Conservation (phyloP, 768 basidiomycete species). For the Bullera alba region DNA sequence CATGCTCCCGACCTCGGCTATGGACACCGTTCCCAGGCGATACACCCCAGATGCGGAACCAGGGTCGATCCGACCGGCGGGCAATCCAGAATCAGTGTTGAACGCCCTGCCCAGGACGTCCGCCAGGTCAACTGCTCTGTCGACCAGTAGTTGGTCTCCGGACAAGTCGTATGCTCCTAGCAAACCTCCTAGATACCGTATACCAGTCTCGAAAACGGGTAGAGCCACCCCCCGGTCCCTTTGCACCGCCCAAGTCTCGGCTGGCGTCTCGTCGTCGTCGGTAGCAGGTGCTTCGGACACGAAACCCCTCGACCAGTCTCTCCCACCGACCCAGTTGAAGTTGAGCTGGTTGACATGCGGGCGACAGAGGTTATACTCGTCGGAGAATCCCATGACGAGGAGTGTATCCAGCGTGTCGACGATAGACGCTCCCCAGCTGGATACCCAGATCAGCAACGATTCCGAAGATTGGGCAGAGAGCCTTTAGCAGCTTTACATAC, state of each 20-base stretch:
- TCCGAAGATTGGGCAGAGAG: neutral
- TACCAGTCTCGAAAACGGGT: conserved; percentile 48
- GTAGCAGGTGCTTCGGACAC: conserved; percentile 1
- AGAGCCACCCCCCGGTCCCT: conserved; percentile 21
- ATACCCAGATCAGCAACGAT: neutral
- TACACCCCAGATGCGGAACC: conserved; percentile 23
- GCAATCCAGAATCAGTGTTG: conserved; percentile 44
- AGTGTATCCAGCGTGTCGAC: conserved; percentile 44
- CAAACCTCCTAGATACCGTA: conserved; percentile 49
- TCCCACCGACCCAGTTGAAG: conserved; percentile 37
- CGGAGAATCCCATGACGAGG: conserved; percentile 39
- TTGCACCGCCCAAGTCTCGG: conserved; percentile 7
- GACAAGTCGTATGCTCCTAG: conserved; percentile 48
- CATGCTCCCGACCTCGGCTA: conserved; percentile 47
- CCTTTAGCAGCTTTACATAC: conserved; percentile 10
- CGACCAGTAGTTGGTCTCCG: conserved; percentile 47
- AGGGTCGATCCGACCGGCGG: conserved; percentile 41
- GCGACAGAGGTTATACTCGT: conserved; percentile 44
- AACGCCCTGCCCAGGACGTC: conserved; percentile 45
- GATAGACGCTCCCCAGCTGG: conserved; percentile 44
- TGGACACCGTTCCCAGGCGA: conserved; percentile 21
- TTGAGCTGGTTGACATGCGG: conserved; percentile 42
- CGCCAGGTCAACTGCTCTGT: conserved; percentile 47
- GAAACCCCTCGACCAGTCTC: conserved; percentile 36
- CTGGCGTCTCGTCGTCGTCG: conserved; percentile 2